Percentiles rank a stretch among this genome's conserved stretches.
Evolutionary conservation across 2,329 filamentous ascomycete species (phyloP).

Genomic region (Aureobasidium lini): DNA sequence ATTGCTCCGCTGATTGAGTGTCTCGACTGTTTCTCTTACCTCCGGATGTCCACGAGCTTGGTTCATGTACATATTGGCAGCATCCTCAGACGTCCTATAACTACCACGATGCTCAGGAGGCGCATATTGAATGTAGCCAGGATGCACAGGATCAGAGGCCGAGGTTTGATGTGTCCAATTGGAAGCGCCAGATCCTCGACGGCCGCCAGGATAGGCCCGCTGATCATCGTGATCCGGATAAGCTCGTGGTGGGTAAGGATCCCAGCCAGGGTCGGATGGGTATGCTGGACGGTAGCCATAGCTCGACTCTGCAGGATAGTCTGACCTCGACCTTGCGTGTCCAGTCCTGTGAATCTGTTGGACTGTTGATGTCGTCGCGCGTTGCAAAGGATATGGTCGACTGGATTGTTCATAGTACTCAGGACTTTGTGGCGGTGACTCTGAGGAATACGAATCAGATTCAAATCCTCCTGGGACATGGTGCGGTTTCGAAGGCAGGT

Average conservation of each 20-base stretch:
- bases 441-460: constrained; percentile 1
- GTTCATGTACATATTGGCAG: not conserved
- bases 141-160: not conserved
- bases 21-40: not conserved
- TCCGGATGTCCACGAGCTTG: not conserved
- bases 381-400: not conserved
- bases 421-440: constrained; percentile 2
- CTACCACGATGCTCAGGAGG: not conserved
- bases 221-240: not conserved
- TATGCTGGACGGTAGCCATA: not conserved
- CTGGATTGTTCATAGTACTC: not conserved
- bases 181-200: not conserved
- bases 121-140: not conserved
- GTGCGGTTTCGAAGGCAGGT: not conserved
- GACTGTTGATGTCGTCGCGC: not conserved
- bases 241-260: not conserved
- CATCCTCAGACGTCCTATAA: not conserved
- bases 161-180: constrained; percentile 1
- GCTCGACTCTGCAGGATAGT: not conserved
- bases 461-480: not conserved
- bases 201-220: not conserved
- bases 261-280: not conserved
- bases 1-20: not conserved
- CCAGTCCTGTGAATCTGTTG: not conserved
- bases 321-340: not conserved